Evolutionary conservation across 2,329 filamentous ascomycete species (phyloP).

Genomic region (Pleoardoris graminearum): DNA sequence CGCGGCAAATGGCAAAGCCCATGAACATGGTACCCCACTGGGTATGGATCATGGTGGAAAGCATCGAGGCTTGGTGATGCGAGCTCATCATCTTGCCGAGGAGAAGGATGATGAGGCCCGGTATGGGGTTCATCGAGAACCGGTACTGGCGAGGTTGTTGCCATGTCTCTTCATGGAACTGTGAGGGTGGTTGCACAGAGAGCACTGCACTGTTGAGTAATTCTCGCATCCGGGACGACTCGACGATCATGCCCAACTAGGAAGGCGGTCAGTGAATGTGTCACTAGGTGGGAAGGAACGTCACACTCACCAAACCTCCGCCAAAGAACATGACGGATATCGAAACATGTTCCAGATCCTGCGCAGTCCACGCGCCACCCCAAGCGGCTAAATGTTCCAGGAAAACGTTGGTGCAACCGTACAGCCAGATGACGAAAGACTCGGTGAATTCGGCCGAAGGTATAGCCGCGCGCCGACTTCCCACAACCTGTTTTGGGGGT

Average conservation of each 20-base stretch:
- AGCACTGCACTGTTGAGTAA: conserved; percentile 61
- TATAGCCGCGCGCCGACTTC: conserved; percentile 63
- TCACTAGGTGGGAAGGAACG: conserved; percentile 7
- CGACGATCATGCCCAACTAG: conserved; percentile 78
- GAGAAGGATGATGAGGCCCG: conserved; percentile 81
- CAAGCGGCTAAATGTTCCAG: conserved; percentile 81
- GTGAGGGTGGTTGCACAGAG: conserved; percentile 38
- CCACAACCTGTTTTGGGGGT: conserved; percentile 60
- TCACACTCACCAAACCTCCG: conserved; percentile 72
- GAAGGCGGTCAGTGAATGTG: conserved; percentile 29
- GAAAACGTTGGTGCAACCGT: conserved; percentile 88
- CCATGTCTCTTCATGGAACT: conserved; percentile 51
- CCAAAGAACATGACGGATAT: conserved; percentile 95
- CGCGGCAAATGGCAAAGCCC: conserved; percentile 77
- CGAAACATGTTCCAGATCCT: conserved; percentile 88
- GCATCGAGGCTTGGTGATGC: conserved; percentile 81
- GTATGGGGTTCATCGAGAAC: conserved; percentile 85
- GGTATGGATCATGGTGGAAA: conserved; percentile 88
- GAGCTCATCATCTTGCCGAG: conserved; percentile 95
- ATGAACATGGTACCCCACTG: conserved; percentile 90
- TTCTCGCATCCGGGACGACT: conserved; percentile 67
- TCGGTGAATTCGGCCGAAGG: conserved; percentile 88
- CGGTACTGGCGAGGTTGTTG: conserved; percentile 67
- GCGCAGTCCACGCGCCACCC: conserved; percentile 71
- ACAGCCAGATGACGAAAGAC: conserved; percentile 86